These are phyloP conservation scores for Trichoderma harzianum DNA, from an alignment of 2,329 filamentous ascomycete species.

Conservation along the genomic window DNA sequence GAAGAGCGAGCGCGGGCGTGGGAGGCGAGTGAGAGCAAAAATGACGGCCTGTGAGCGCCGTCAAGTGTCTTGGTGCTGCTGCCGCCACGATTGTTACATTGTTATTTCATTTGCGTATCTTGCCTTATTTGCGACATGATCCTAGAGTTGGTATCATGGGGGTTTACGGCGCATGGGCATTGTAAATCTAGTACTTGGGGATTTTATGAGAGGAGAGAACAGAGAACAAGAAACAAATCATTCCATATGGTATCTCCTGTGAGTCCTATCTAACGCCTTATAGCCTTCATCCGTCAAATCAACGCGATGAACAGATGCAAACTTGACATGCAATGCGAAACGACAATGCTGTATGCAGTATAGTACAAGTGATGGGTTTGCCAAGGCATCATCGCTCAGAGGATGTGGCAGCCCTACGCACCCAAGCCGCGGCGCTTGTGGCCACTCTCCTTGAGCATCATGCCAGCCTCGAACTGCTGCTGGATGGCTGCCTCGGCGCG, in stretches of 20 bases:
- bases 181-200: slow-evolving; percentile 8
- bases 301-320: slow-evolving; percentile 5
- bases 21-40: neutral
- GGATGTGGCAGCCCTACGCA: slow-evolving; percentile 33
- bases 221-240: slow-evolving; percentile 10
- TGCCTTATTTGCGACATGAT: neutral
- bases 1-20: neutral
- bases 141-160: slow-evolving; percentile 23
- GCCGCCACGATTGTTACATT: neutral
- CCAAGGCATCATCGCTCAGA: neutral
- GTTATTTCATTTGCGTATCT: neutral
- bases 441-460: slow-evolving; percentile 53
- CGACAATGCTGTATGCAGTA: neutral
- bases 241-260: slow-evolving; percentile 23
- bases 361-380: neutral
- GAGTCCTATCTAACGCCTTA: slow-evolving; percentile 29
- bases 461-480: slow-evolving; percentile 54
- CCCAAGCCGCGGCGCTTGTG: slow-evolving; percentile 52
- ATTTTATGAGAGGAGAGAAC: neutral
- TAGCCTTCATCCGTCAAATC: slow-evolving; percentile 21
- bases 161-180: slow-evolving; percentile 30
- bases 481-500: slow-evolving; percentile 52
- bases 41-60: neutral
- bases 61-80: neutral
- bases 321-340: slow-evolving; percentile 12